phyloP scores from a whole-genome alignment of 164 flowering plant genomes.

The Amborella trichopoda region DNA sequence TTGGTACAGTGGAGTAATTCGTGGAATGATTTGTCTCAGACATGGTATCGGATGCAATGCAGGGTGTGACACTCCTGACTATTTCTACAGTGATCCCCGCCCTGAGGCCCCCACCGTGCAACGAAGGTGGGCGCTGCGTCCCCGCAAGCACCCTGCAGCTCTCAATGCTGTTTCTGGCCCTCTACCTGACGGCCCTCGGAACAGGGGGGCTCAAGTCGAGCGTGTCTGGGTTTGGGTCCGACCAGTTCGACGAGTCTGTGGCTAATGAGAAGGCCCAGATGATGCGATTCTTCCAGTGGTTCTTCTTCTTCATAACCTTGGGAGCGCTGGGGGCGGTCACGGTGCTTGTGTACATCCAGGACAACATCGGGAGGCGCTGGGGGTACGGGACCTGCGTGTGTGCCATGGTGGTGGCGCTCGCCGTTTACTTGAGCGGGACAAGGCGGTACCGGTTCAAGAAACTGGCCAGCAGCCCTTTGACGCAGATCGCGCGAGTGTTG shows the following conservation, averaged over 20 bases:
- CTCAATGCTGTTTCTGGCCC: slow-evolving; percentile 48
- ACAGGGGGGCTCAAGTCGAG: slow-evolving; percentile 94
- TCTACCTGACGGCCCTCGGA: slow-evolving; percentile 84
- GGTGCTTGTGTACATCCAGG: slow-evolving; percentile 78
- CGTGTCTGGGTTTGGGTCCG: slow-evolving; percentile 91
- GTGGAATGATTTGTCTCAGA: background rate
- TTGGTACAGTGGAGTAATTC: background rate
- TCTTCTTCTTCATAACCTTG: slow-evolving; percentile 81
- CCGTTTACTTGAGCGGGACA: slow-evolving; percentile 58
- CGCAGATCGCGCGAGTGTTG: slow-evolving; percentile 59
- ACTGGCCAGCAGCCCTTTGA: slow-evolving; percentile 75
- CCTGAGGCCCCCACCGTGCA: slow-evolving; percentile 72
- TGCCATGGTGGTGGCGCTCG: slow-evolving; percentile 37
- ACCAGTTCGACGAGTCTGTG: slow-evolving; percentile 78
- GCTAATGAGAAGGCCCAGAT: slow-evolving; percentile 35
- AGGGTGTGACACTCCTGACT: slow-evolving; percentile 86
- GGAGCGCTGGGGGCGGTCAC: slow-evolving; percentile 82
- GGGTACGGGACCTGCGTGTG: slow-evolving; percentile 79
- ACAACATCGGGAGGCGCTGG: slow-evolving; percentile 68
- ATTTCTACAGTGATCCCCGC: slow-evolving; percentile 64
- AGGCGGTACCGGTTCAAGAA: slow-evolving; percentile 78
- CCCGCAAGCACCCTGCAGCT: slow-evolving; percentile 52
- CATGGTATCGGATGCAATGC: background rate
- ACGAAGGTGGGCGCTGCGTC: slow-evolving; percentile 23
- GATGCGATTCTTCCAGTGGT: slow-evolving; percentile 82